phyloP scores from a whole-genome alignment of 2,329 filamentous ascomycete genomes.

The Talaromyces sp. region DNA sequence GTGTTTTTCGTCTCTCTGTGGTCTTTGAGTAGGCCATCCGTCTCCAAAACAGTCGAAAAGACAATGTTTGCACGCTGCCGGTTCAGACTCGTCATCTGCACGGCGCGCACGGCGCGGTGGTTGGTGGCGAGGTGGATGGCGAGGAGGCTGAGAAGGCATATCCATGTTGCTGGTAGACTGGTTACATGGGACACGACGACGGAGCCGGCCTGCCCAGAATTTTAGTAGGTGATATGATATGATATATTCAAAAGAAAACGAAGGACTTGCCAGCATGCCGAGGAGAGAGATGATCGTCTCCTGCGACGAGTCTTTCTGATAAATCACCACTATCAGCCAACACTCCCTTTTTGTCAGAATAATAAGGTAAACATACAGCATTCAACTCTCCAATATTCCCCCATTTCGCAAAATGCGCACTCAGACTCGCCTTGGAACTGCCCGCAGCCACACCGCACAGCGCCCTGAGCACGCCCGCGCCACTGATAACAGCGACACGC shows the following conservation, averaged over 20 bases:
- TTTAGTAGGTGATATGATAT: background rate
- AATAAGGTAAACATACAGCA: slow-evolving; percentile 48
- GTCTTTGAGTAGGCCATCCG: slow-evolving; percentile 21
- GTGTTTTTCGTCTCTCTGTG: too few relatives aligned
- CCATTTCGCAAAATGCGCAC: slow-evolving; percentile 80
- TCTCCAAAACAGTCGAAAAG: slow-evolving; percentile 50
- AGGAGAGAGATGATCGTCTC: slow-evolving; percentile 87
- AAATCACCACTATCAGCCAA: background rate
- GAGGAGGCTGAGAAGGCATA: slow-evolving; percentile 64
- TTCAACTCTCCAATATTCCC: slow-evolving; percentile 91
- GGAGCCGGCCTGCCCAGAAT: slow-evolving; percentile 55
- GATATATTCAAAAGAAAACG: background rate
- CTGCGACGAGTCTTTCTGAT: slow-evolving; percentile 81
- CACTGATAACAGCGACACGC: slow-evolving; percentile 53
- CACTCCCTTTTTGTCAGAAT: background rate
- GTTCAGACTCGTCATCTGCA: slow-evolving; percentile 79
- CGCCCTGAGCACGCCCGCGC: slow-evolving; percentile 56
- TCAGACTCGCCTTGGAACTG: slow-evolving; percentile 83
- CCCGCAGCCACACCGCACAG: slow-evolving; percentile 87
- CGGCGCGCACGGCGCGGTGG: slow-evolving; percentile 75
- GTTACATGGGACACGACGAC: slow-evolving; percentile 72
- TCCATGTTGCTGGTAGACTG: slow-evolving; percentile 66
- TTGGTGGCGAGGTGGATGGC: slow-evolving; percentile 76
- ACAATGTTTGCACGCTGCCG: slow-evolving; percentile 78
- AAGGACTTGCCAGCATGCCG: slow-evolving; percentile 63